These are phyloP conservation scores for Typha latifolia DNA, from an alignment of 176 grass and related monocot genomes.

Conservation along the genomic window DNA sequence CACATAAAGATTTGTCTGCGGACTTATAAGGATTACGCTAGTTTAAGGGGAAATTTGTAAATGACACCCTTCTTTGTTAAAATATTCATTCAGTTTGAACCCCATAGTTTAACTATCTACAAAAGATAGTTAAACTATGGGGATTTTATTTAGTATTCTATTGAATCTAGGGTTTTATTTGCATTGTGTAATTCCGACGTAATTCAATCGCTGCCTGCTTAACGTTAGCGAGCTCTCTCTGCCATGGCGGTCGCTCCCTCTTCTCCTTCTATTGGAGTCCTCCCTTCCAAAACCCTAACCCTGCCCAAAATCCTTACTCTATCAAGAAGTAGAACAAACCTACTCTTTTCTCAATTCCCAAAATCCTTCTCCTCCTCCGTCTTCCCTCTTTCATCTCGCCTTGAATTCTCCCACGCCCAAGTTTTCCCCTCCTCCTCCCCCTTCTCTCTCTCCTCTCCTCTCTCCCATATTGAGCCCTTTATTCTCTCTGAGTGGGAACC, in stretches of 20 bases:
- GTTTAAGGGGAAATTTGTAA: no score
- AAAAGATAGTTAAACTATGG: no score
- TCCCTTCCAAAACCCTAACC: constrained; percentile 21
- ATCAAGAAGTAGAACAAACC: constrained; percentile 3
- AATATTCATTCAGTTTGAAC: no score
- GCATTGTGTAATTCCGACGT: no score
- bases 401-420: not conserved
- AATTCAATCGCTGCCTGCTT: no score
- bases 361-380: constrained; percentile 6
- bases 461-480: constrained; percentile 32
- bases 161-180: no score
- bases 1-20: no score
- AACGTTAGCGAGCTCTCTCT: no score
- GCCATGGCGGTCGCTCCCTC: constrained; percentile 9
- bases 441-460: constrained; percentile 2
- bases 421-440: not conserved
- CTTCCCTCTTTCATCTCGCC: constrained; percentile 4
- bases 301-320: constrained; percentile 9
- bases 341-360: not conserved
- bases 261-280: not conserved
- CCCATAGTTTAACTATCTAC: no score
- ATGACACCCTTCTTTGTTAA: no score
- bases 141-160: no score
- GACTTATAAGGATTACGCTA: no score
- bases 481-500: constrained; percentile 41